phyloP scores from a whole-genome alignment of 768 basidiomycete species.

The Boletus speciosus region DNA sequence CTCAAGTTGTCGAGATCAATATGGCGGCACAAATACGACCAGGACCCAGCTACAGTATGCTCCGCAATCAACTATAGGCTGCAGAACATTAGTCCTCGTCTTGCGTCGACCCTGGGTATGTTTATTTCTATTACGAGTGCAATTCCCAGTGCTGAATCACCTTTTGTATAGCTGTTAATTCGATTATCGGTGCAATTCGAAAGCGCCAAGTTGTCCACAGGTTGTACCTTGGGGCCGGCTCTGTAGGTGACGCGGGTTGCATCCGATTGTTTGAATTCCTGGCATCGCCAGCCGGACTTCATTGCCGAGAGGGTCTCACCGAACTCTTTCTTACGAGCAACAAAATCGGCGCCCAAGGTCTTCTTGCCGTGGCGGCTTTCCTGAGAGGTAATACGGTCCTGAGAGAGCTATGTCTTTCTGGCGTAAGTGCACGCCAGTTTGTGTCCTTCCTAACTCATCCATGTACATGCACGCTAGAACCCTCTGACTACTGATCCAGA shows the following conservation, averaged over 20 bases:
- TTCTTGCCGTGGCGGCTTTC: constrained; percentile 52
- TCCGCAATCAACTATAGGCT: constrained; percentile 22
- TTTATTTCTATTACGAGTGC: not conserved
- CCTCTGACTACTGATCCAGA: constrained; percentile 36
- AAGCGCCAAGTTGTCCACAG: constrained; percentile 47
- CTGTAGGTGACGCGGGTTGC: constrained; percentile 57
- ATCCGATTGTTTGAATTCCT: constrained; percentile 53
- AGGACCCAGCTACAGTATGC: constrained; percentile 31
- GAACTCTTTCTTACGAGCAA: constrained; percentile 61
- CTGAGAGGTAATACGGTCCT: constrained; percentile 44
- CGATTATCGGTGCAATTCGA: constrained; percentile 46
- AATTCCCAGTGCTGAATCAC: not conserved
- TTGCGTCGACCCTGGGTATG: constrained; percentile 29
- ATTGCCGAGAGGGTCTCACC: constrained; percentile 38
- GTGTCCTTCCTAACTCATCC: constrained; percentile 11
- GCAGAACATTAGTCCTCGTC: constrained; percentile 26
- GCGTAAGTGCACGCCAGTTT: constrained; percentile 39
- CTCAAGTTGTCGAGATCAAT: constrained; percentile 24
- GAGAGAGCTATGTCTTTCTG: constrained; percentile 52
- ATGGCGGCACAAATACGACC: constrained; percentile 23
- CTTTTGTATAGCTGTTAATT: constrained; percentile 42
- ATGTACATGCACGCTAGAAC: constrained; percentile 33
- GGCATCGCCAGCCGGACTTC: constrained; percentile 43
- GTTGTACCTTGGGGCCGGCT: constrained; percentile 54
- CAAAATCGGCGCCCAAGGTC: constrained; percentile 50